Percentiles rank a stretch among this genome's conserved stretches.
phyloP scores from a whole-genome alignment of 306 rosid genomes.

The Cucurbita maxima region DNA sequence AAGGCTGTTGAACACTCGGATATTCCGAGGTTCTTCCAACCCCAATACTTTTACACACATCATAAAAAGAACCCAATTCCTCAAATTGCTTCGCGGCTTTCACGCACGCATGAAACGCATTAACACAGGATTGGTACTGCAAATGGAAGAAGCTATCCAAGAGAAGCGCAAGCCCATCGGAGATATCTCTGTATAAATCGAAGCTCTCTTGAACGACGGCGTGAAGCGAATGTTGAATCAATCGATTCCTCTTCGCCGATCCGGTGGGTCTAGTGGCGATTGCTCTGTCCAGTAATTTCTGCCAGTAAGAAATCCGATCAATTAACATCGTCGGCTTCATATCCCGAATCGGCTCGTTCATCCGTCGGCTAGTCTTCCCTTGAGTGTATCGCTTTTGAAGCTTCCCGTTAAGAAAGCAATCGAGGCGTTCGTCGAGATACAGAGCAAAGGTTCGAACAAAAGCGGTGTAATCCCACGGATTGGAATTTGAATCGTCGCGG shows the following conservation, averaged over 20 bases:
- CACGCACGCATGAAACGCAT: conserved; percentile 52
- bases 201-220: conserved; percentile 75
- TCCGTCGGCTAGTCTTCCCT: background rate
- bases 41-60: conserved; percentile 36
- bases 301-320: conserved; percentile 49
- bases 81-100: conserved; percentile 68
- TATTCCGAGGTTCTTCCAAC: conserved; percentile 84
- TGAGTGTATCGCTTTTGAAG: conserved; percentile 42
- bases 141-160: conserved; percentile 57
- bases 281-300: conserved; percentile 59
- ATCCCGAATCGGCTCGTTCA: conserved; percentile 29
- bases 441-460: conserved; percentile 55
- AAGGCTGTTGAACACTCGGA: conserved; percentile 56
- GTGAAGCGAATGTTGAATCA: conserved; percentile 39
- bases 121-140: conserved; percentile 35
- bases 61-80: conserved; percentile 45
- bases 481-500: conserved; percentile 53
- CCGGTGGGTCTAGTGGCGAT: conserved; percentile 49
- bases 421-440: conserved; percentile 71
- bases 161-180: conserved; percentile 54
- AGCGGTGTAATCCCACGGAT: conserved; percentile 67
- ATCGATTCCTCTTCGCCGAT: conserved; percentile 28
- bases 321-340: conserved; percentile 55
- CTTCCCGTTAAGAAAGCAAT: conserved; percentile 64
- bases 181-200: conserved; percentile 51